Evolutionary conservation across 2,329 filamentous ascomycete genomes (phyloP).

Genomic region (Alternaria triticina): DNA sequence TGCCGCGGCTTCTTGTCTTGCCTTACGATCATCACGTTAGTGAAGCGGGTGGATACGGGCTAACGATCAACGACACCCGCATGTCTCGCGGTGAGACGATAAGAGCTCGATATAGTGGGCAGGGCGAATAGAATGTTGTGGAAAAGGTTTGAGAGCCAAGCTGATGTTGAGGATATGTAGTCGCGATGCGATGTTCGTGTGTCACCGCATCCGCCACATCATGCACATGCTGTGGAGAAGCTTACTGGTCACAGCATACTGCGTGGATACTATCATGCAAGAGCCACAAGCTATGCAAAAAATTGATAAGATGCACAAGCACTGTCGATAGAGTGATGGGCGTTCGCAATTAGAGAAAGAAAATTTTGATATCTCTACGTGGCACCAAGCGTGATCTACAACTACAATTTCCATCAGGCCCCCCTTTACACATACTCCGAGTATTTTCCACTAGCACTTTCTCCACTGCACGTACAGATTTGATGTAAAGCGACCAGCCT

Average conservation of each 20-base stretch:
- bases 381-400: neutral
- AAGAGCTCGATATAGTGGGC: neutral
- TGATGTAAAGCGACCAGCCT: constrained; percentile 34
- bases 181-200: neutral
- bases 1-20: neutral
- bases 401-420: neutral
- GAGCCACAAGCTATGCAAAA: neutral
- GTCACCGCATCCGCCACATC: neutral
- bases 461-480: constrained; percentile 42
- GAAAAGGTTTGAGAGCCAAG: neutral
- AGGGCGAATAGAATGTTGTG: constrained; percentile 1
- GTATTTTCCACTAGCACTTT: constrained; percentile 32
- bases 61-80: neutral
- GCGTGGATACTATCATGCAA: neutral
- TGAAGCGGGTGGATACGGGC: neutral
- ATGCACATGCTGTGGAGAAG: neutral
- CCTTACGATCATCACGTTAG: constrained; percentile 2
- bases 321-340: neutral
- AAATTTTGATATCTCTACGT: neutral
- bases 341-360: neutral
- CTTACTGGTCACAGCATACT: neutral
- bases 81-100: neutral
- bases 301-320: neutral
- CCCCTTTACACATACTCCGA: neutral
- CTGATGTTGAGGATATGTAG: neutral